Base-by-base conservation (phyloP, 768 basidiomycete genomes). In the Agrocybe pediades region DNA sequence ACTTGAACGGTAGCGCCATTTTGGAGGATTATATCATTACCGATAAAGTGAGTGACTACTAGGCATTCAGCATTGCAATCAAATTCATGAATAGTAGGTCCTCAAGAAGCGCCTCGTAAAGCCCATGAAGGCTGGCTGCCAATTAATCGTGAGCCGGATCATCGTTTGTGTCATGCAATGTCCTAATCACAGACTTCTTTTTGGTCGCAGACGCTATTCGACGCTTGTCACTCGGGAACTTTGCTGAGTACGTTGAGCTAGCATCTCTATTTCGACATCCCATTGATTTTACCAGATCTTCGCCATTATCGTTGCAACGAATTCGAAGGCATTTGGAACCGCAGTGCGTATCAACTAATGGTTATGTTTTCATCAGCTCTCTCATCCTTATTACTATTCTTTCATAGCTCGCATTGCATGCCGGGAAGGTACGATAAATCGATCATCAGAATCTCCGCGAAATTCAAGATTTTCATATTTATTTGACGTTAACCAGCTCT, bases 231-330 rank as follows among this genome's bases (percentile, higher is more conserved):
- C 30, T 62, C 57, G 0, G 54, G 60, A 1, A 58, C 60, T 1
- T 39, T 62, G 9, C 42, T 62, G 3, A 54, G 57, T 62, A 25
- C 23, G 60, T 49, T 7, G 8, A 30, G 2, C n/a, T 13, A 3
- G 3, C 0, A 21, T 3, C 9, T 24, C 1, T 7, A 9, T n/a
- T n/a, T 1, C 6, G 2, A 9, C 15, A 9, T 48, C 21, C 21
- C 23, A 6, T 13, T 15, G 17, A 6, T 24, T 2, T 23, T 39
- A 9, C 1, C 13, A 62, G 60, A 62, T 36, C 43, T 62, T 5
- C 36, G 46, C 26, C 60, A 62, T 30, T 41, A 56, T 19, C 40
- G 41, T 0, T 62, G 60, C 24, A 62, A 62, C 26, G 45, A 49
- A 2, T 45, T 56, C 6, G 51, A 49, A 3, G 55, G 46, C n/a